Base-by-base conservation (phyloP, 345 rosid genomes). In the Lepidium didymum region DNA sequence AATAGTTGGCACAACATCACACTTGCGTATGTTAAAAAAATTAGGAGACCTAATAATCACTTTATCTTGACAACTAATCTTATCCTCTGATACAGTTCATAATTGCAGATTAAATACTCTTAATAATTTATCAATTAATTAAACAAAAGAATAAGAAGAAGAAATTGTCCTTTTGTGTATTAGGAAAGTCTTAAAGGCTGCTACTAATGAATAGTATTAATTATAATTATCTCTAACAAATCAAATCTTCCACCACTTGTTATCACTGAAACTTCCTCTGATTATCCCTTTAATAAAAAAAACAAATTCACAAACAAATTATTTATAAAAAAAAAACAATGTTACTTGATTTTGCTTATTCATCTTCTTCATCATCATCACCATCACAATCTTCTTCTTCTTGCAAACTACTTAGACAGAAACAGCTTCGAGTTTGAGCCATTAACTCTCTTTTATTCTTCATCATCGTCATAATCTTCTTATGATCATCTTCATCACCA, bases 351-450 rank as follows among this genome's bases (percentile, higher is more conserved):
- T 50, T 37, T 27, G 6, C 52, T 71, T 38, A 71, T 40, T 62
- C 69, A 60, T 60, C 41, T 41, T 66, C 64, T 36, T 23, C 64
- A 51, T 23, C 38, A 35, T 2, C 61, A 2, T 25, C 67, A 42
- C 0, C 64, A 36, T 44, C 64, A 33, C 62, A 67, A 59, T 59
- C 72, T 19, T 59, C 56, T 16, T 66, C 77, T 27, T 74, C 77
- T 67, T 66, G 68, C 51, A 74, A 74, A 58, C 77, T 66, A 74
- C 73, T 67, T 23, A 74, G 50, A 52, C 77, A 74, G 56, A 74
- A 74, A 74, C 77, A 74, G 11, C 77, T 74, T 23, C 8, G 77
- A 42, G 77, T 66, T 40, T 73, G 77, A 65, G 41, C 70, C 67
- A 66, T 58, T 21, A 65, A 42, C 12, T 73, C 77, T 49, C 60